Conservation (phyloP, 1,284 basidiomycete genomes). For the Moesziomyces globuligerus region DNA sequence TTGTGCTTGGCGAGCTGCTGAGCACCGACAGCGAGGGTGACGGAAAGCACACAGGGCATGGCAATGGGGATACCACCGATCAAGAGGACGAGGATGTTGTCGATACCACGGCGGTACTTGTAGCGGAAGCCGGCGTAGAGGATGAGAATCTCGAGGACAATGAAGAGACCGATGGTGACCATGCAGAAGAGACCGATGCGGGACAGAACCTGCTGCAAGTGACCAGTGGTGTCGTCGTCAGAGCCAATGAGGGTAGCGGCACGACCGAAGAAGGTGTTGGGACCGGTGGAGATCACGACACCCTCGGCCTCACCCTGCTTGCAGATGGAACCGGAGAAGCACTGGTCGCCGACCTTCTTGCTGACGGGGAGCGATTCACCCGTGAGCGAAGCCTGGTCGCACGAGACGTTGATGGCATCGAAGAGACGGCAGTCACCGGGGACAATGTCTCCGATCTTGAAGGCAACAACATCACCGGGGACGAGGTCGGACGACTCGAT, state of each 20-base stretch:
- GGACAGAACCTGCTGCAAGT: slow-evolving; percentile 87
- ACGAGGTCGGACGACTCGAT: slow-evolving; percentile 84
- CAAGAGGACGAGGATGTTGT: slow-evolving; percentile 96
- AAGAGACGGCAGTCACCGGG: slow-evolving; percentile 80
- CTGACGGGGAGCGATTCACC: slow-evolving; percentile 94
- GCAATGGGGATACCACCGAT: slow-evolving; percentile 98
- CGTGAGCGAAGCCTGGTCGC: slow-evolving; percentile 96
- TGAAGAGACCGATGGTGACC: slow-evolving; percentile 91
- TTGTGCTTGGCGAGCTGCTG: slow-evolving; percentile 91
- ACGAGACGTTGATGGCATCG: slow-evolving; percentile 78
- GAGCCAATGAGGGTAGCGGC: slow-evolving; percentile 90
- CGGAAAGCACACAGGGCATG: slow-evolving; percentile 94
- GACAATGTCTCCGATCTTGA: slow-evolving; percentile 90
- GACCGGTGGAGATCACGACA: slow-evolving; percentile 88
- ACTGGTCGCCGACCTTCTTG: slow-evolving; percentile 73
- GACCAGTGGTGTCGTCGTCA: slow-evolving; percentile 80
- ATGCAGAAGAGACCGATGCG: slow-evolving; percentile 86
- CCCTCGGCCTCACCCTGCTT: slow-evolving; percentile 83
- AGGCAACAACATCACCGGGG: slow-evolving; percentile 87
- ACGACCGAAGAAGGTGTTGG: slow-evolving; percentile 90
- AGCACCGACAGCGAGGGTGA: slow-evolving; percentile 95
- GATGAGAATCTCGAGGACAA: slow-evolving; percentile 89
- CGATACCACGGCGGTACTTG: slow-evolving; percentile 83
- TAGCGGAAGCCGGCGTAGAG: slow-evolving; percentile 80
- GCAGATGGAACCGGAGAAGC: slow-evolving; percentile 80